Conservation (phyloP, 1,284 basidiomycete species). For the Ustilago hordei region DNA sequence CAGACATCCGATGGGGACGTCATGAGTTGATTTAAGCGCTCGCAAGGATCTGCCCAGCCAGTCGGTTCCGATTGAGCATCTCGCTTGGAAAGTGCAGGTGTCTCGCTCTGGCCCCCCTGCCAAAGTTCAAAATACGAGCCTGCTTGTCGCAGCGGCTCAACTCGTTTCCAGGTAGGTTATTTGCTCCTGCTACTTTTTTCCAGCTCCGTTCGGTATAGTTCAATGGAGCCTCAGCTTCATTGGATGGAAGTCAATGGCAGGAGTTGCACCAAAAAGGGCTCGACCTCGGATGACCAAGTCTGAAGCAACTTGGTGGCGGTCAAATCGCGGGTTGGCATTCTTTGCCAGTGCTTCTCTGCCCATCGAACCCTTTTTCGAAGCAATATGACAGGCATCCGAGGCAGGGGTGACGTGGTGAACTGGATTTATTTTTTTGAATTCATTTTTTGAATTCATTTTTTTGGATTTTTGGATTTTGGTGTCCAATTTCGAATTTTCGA, state of each 20-base stretch:
- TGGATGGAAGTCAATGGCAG: not conserved
- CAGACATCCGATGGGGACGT: not conserved
- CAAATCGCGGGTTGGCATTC: not conserved
- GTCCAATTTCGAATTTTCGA: not conserved
- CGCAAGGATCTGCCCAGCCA: not conserved
- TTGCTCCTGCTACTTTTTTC: not conserved
- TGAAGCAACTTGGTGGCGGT: not conserved
- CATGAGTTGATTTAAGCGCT: not conserved
- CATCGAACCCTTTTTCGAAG: not conserved
- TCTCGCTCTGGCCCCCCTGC: no score
- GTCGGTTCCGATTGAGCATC: no score
- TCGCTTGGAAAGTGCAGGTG: no score
- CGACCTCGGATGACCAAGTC: not conserved
- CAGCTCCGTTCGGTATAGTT: not conserved
- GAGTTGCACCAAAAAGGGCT: not conserved
- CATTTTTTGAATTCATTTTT: no score
- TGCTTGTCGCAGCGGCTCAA: not conserved
- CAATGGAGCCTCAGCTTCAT: not conserved
- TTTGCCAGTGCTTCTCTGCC: not conserved
- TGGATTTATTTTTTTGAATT: no score
- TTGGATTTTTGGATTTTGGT: not conserved
- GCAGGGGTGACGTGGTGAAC: no score
- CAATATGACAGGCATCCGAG: no score
- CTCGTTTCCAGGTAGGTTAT: not conserved
- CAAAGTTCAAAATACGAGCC: not conserved